phyloP scores from a whole-genome alignment of 2,329 filamentous ascomycete species.

The Bisporella sp. region DNA sequence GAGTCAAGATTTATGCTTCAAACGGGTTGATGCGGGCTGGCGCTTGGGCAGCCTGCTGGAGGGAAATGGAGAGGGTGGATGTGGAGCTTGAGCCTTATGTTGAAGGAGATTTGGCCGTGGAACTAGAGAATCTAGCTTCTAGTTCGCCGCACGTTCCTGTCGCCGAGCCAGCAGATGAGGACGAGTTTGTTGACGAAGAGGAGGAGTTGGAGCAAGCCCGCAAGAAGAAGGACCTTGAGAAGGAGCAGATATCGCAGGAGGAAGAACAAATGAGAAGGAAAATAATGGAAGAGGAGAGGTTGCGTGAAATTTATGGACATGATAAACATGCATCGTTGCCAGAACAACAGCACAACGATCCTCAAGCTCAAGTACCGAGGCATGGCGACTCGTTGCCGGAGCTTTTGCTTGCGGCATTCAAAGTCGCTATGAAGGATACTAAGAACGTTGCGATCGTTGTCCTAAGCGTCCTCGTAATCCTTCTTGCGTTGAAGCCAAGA shows the following conservation, averaged over 20 bases:
- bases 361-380: not conserved
- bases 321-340: not conserved
- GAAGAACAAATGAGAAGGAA: conserved; percentile 42
- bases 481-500: conserved; percentile 35
- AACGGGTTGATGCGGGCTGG: conserved; percentile 90
- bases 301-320: conserved; percentile 46
- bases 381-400: conserved; percentile 42
- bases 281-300: conserved; percentile 40
- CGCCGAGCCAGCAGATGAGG: conserved; percentile 5
- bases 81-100: conserved; percentile 80
- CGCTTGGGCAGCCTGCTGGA: conserved; percentile 91
- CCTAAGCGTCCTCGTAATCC: conserved; percentile 45
- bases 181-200: conserved; percentile 20
- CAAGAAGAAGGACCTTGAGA: conserved; percentile 25
- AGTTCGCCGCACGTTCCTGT: not conserved
- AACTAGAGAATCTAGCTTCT: conserved; percentile 48
- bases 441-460: conserved; percentile 53
- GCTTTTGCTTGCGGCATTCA: conserved; percentile 45
- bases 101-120: conserved; percentile 48
- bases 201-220: conserved; percentile 42
- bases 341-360: not conserved
- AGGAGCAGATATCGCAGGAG: conserved; percentile 48
- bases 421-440: conserved; percentile 48
- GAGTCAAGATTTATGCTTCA: conserved; percentile 84
- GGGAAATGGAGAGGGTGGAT: conserved; percentile 97